These are phyloP conservation scores for Trichoderma sp. DNA, from an alignment of 2,329 filamentous ascomycete species.

Conservation along the genomic window DNA sequence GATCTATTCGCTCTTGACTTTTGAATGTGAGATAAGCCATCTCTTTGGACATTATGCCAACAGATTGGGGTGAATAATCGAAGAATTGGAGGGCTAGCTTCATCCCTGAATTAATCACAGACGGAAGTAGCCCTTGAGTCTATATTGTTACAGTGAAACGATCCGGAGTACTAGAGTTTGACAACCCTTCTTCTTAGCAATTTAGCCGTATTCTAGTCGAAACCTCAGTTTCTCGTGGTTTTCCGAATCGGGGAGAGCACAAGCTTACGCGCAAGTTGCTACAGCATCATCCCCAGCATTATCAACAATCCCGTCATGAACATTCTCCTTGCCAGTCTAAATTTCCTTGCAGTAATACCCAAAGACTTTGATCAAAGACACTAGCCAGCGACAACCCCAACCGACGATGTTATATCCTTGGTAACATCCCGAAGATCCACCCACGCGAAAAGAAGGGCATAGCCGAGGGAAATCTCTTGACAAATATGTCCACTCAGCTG, in stretches of 20 bases:
- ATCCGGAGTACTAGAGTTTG: background rate
- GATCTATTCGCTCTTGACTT: background rate
- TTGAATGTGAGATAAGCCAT: background rate
- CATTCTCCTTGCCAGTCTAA: background rate
- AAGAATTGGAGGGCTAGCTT: background rate
- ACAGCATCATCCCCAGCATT: background rate
- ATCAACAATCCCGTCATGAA: background rate
- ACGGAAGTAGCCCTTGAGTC: background rate
- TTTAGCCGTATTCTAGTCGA: background rate
- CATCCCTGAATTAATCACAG: background rate
- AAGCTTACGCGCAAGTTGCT: background rate
- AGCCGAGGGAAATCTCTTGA: background rate
- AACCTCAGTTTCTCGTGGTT: background rate
- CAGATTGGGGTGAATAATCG: background rate
- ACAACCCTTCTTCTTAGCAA: background rate
- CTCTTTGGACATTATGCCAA: background rate
- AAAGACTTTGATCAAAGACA: background rate
- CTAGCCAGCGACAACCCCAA: background rate
- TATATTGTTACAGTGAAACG: background rate
- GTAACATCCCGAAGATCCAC: background rate
- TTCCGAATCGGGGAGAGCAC: background rate
- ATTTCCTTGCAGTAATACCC: background rate
- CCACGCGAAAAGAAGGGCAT: background rate
- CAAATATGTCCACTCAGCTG: background rate
- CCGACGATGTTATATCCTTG: background rate